A percentile compares a stretch with the other conserved stretches of the same genome.
These are phyloP conservation scores for Podosphaera xanthii DNA, from an alignment of 2,329 filamentous ascomycete species.

Conservation along the genomic window DNA sequence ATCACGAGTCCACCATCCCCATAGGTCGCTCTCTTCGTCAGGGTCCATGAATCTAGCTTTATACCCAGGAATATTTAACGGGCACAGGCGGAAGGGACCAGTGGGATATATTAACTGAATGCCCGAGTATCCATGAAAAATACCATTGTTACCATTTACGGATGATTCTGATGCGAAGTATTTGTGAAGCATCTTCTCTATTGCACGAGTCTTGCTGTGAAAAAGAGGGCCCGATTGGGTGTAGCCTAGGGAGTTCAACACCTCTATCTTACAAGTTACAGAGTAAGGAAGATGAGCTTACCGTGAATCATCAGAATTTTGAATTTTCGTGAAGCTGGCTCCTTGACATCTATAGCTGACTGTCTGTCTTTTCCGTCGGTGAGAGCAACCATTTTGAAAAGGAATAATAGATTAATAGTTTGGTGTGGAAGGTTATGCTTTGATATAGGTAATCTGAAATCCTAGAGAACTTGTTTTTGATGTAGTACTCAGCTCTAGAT, in stretches of 20 bases:
- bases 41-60: slow-evolving; percentile 21
- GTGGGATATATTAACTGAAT: slow-evolving; percentile 45
- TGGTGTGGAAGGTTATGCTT: background rate
- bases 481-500: background rate
- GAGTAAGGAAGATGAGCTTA: slow-evolving; percentile 17
- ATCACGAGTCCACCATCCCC: slow-evolving; percentile 63
- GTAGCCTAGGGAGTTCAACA: slow-evolving; percentile 33
- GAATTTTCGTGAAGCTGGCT: background rate
- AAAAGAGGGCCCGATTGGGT: slow-evolving; percentile 77
- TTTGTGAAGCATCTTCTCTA: slow-evolving; percentile 62
- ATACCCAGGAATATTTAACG: slow-evolving; percentile 49
- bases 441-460: background rate
- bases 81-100: slow-evolving; percentile 37
- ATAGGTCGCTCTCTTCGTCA: slow-evolving; percentile 39
- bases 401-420: background rate
- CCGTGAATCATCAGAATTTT: slow-evolving; percentile 52
- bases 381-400: background rate
- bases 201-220: slow-evolving; percentile 66
- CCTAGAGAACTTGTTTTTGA: too few relatives aligned
- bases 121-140: slow-evolving; percentile 21
- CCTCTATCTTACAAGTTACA: background rate
- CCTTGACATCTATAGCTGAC: background rate
- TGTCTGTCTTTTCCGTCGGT: background rate
- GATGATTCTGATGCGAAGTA: slow-evolving; percentile 32
- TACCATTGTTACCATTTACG: slow-evolving; percentile 12